phyloP scores from a whole-genome alignment of 2,329 filamentous ascomycete species.

The Ceratocystis albifundus region DNA sequence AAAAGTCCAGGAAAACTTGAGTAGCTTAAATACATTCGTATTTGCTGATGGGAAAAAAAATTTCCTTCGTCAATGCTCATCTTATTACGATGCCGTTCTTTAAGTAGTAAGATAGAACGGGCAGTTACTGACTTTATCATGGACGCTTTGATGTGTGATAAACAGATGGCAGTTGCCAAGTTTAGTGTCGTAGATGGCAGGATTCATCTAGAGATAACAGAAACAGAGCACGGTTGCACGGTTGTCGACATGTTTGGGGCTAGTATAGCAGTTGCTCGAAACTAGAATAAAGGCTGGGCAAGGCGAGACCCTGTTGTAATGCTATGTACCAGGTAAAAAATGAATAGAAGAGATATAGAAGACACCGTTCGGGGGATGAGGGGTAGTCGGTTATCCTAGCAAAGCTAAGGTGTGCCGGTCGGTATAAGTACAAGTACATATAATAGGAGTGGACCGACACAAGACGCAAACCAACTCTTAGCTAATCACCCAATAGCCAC shows the following conservation, averaged over 20 bases:
- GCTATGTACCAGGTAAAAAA: no score
- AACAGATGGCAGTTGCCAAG: slow-evolving; percentile 1
- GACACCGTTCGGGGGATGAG: no score
- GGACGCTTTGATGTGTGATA: not conserved
- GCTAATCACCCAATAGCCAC: no score
- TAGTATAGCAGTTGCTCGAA: not conserved
- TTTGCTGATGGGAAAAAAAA: not conserved
- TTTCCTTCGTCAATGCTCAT: not conserved
- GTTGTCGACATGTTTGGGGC: not conserved
- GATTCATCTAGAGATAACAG: slow-evolving; percentile 1
- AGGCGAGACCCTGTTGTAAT: not conserved
- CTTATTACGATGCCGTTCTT: not conserved
- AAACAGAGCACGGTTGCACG: not conserved
- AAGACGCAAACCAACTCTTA: no score
- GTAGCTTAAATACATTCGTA: not conserved
- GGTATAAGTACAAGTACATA: no score
- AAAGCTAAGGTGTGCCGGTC: no score
- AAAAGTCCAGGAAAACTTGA: not conserved
- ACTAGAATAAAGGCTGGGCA: not conserved
- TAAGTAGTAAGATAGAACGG: not conserved
- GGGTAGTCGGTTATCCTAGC: no score
- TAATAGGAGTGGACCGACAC: no score
- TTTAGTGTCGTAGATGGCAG: not conserved
- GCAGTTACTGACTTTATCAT: not conserved
- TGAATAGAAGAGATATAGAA: no score